Base-by-base conservation (phyloP, 2,329 filamentous ascomycete genomes). In the Bipolaris cookei region DNA sequence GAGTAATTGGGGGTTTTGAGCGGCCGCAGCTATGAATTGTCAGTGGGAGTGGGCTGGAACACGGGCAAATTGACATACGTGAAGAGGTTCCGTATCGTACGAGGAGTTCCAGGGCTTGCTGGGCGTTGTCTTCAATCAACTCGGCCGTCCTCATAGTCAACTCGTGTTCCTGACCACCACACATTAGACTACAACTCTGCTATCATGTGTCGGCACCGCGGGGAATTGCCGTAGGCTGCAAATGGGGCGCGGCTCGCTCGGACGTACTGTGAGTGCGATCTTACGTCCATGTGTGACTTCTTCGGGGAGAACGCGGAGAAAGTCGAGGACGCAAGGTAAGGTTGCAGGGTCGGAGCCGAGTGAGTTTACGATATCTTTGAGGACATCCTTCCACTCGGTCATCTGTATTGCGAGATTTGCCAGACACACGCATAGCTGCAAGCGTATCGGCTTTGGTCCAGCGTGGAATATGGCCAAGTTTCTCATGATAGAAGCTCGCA, bases 281-380 rank as follows among this genome's bases (percentile, higher is more conserved):
- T 98, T 99, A 81, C 95, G 92, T 81, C 95, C 95, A 84, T 99
- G 94, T 69, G 91, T 98, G 74, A 99, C 95, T 85, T 99, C 95
- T 83, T 99, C 95, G 54, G 95, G 95, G 65, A 99, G 88, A 71
- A 99, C 93, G 78, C 92, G 92, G 65, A 99, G 84, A 78, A 99
- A 99, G 78, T 99, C 95, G 73, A 99, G 84, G 71, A 98, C 90
- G 77, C 90, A 95, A 64, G 92, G 87, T 70, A 95, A 87, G 75
- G 90, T 92, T 72, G 88, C 87, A 59, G 89, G 86, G 71, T 90
- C 89, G 75, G 85, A 86, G 65, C 90, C 89, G 54, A 98, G 85
- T 41, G 90, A 86, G 54, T 88, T 84, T 51, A 96, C 90, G 46
- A 98, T 90, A 50, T 89, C 88, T 44, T 86, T 83, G 61, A 99